These are phyloP conservation scores for Claviceps purpurea DNA, from an alignment of 2,329 filamentous ascomycete genomes.

Conservation along the genomic window DNA sequence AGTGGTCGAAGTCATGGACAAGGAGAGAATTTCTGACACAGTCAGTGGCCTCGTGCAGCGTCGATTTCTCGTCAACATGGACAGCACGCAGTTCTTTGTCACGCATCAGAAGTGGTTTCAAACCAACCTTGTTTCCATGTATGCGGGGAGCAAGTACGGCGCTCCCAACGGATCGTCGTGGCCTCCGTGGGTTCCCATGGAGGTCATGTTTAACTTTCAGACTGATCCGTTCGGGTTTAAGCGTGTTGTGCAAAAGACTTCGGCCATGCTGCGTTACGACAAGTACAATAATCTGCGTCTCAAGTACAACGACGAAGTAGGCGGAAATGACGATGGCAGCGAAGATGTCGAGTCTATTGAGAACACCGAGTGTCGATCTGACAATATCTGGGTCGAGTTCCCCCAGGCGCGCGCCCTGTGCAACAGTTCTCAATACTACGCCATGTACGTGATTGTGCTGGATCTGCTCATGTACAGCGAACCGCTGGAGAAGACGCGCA, in stretches of 20 bases:
- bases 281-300: constrained; percentile 95
- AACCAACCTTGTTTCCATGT: constrained; percentile 75
- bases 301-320: constrained; percentile 93
- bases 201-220: constrained; percentile 96
- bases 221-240: constrained; percentile 95
- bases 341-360: constrained; percentile 35
- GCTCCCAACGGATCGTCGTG: constrained; percentile 73
- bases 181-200: constrained; percentile 97
- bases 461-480: constrained; percentile 94
- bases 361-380: constrained; percentile 65
- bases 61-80: constrained; percentile 88
- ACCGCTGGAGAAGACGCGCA: constrained; percentile 92
- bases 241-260: constrained; percentile 91
- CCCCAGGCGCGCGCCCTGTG: constrained; percentile 88
- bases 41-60: constrained; percentile 93
- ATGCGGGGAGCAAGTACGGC: constrained; percentile 88
- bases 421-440: constrained; percentile 94
- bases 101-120: constrained; percentile 85
- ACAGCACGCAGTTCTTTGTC: constrained; percentile 96
- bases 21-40: constrained; percentile 77
- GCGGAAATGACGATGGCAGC: constrained; percentile 38
- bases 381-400: constrained; percentile 94
- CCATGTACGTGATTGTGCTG: constrained; percentile 94
- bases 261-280: constrained; percentile 85
- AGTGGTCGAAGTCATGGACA: constrained; percentile 96